Base-by-base conservation (phyloP, 1,284 basidiomycete genomes). In the Cryptococcus sp. region DNA sequence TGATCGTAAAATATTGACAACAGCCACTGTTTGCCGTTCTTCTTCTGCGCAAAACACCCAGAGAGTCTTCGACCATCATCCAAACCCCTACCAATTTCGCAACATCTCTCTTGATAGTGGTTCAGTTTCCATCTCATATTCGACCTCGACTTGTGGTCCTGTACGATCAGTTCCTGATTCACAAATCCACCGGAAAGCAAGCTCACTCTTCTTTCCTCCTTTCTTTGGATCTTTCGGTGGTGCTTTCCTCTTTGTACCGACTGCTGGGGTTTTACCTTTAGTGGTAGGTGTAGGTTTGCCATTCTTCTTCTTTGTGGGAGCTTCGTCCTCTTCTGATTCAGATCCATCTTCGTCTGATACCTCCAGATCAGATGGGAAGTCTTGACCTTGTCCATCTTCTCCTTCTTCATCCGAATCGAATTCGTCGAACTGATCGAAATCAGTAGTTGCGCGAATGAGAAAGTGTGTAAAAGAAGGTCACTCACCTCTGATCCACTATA, bases 61-160 rank as follows among this genome's bases (percentile, higher is more conserved):
- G 23, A 23, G 23, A 23, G 23, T 23, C 23, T 23, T 23, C 23
- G 23, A 2, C 10, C 38, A 41, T 10, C 10, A 41, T 41, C 38
- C 38, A 10, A 10, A 10, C 10, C 38, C 38, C 38, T 73, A 79
- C 79, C 78, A 80, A 58, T 78, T 74, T 61, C 72, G 71, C 56
- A 80, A 58, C 70, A 76, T 74, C 64, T 79, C 78, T 60, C 78
- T 75, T 37, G 79, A 78, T 49, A 81, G 72, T n/a, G 80, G 81
- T 76, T 91, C 90, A 70, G 89, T 83, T 77, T 92, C 90, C 77
- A 89, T 82, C 79, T 96, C 94, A 84, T 96, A 95, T 77, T 97
- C 94, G 74, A 97, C 87, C 73, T 95, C 90, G 73, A 98, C 86
- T 62, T 86, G 83, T 6, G 91, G 86, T 86, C 72, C 48, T 60